phyloP scores from a whole-genome alignment of 2,329 filamentous ascomycete genomes.

The Exserohilum rostratum region DNA sequence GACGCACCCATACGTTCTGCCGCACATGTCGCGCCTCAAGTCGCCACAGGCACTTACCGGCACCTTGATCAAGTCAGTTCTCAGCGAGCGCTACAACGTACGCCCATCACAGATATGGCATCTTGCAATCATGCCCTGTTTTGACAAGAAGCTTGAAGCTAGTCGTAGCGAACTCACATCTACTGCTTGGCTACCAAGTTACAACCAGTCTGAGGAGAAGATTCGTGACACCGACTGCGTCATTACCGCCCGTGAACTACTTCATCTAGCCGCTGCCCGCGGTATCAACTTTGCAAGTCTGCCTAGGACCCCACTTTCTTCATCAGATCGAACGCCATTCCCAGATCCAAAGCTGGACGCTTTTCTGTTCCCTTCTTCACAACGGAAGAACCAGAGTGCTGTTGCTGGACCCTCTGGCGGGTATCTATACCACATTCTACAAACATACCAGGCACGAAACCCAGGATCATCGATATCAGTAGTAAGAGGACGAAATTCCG shows the following conservation, averaged over 20 bases:
- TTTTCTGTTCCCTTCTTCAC: conserved; percentile 71
- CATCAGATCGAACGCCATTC: conserved; percentile 62
- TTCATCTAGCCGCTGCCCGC: conserved; percentile 85
- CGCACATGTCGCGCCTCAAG: conserved; percentile 88
- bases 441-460: conserved; percentile 72
- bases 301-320: conserved; percentile 62
- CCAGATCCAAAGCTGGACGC: conserved; percentile 72
- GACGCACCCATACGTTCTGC: conserved; percentile 90
- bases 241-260: conserved; percentile 92
- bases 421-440: conserved; percentile 83
- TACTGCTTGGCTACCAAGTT: conserved; percentile 65
- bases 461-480: conserved; percentile 74
- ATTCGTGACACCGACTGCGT: conserved; percentile 95
- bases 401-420: conserved; percentile 84
- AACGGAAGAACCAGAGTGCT: conserved; percentile 51
- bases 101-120: conserved; percentile 87
- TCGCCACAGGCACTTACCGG: conserved; percentile 92
- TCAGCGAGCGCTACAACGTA: conserved; percentile 75
- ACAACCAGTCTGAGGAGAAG: conserved; percentile 28
- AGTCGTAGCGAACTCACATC: conserved; percentile 91
- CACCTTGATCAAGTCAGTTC: conserved; percentile 83
- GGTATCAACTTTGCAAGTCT: conserved; percentile 77
- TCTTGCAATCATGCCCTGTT: conserved; percentile 95
- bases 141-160: conserved; percentile 98
- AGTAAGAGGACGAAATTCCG: conserved; percentile 81